Base-by-base conservation (phyloP, 2,329 filamentous ascomycete genomes). In the Phoma sp. region DNA sequence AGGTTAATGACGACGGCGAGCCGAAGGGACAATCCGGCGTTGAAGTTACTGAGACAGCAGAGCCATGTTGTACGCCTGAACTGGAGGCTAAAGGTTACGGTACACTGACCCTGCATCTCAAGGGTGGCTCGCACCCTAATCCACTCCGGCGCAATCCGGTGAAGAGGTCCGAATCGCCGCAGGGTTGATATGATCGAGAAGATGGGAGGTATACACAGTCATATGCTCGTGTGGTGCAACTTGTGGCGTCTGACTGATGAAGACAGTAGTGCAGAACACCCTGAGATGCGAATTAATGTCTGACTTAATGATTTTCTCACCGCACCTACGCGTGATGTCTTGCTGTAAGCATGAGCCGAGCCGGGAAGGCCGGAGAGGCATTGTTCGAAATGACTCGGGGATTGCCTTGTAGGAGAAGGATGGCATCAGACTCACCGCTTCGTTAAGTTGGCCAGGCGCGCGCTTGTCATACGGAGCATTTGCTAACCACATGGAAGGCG, bases 71-170 rank as follows among this genome's bases (percentile, higher is more conserved):
- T 12, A 57, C 57, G 8, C 45, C 50, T 12, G 55, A 57, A 48
- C 53, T 71, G 44, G 43, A 46, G 40, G 55, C 38, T 9, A 63
- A 47, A 36, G 67, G 69, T 1, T 62, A 70, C 50, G 58, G 58
- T 8, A 58, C 55, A 9, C 40, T 58, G 1, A 52, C 35, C 12
- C 27, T 72, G 21, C 59, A 38, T 21, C 27, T 67, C 4, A 57
- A 36, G 36, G 58, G 57, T 13, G 46, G 44, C 1, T 24, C 25
- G 36, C 55, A 67, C 49, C 44, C 52, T 6, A 68, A 71, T 54
- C 68, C 69, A 13, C 58, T 71, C n/a, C 43, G 50, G 46, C 63
- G 60, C 41, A 55, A 51, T 19, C 62, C 62, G 8, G 52, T 62
- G 7, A 27, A 31, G 6, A 13, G 37, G 22, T 41, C 12, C 17